These are phyloP conservation scores for Erythrophleum ivorense DNA, from an alignment of 331 rosid genomes.

Conservation along the genomic window DNA sequence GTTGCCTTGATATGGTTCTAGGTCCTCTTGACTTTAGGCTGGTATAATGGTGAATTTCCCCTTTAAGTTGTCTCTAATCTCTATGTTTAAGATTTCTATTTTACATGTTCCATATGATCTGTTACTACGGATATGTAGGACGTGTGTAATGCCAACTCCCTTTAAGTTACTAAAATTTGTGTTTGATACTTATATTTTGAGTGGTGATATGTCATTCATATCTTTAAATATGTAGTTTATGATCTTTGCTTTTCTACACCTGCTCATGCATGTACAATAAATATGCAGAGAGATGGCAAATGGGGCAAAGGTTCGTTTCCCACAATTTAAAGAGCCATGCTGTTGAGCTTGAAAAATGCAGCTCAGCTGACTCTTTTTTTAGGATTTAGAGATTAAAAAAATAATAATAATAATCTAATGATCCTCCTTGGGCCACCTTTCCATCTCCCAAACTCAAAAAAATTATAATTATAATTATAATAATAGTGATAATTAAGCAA, in stretches of 20 bases:
- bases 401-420: background rate
- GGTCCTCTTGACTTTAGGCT: background rate
- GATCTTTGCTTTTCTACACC: background rate
- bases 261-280: background rate
- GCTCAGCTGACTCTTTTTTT: background rate
- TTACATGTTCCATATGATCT: background rate
- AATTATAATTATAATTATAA: too few species aligned
- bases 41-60: background rate
- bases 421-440: background rate
- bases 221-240: background rate
- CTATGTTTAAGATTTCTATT: background rate
- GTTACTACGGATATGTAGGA: background rate
- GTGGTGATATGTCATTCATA: background rate
- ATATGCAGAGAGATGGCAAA: background rate
- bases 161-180: background rate
- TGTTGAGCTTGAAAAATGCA: background rate
- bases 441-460: background rate
- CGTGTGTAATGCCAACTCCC: background rate
- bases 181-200: background rate
- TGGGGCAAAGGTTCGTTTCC: background rate
- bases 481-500: background rate
- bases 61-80: constrained; percentile 4
- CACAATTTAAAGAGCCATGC: background rate
- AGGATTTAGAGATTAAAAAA: background rate
- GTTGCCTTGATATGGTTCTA: background rate